Evolutionary conservation across 805 yeast species (phyloP).

Genomic region (Myxozyma monticola): DNA sequence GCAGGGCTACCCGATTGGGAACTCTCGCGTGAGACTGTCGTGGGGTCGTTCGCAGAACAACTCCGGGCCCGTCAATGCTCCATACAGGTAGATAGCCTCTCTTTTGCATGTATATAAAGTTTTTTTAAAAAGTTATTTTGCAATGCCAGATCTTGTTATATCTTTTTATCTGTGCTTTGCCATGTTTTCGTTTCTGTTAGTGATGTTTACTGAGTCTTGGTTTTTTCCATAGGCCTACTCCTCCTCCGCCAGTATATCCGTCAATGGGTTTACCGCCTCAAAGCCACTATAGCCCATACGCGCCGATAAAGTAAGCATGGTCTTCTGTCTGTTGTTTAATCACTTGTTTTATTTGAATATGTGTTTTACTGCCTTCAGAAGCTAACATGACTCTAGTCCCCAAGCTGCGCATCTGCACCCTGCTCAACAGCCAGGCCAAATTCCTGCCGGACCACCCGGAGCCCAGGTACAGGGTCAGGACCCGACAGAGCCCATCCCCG

Average conservation of each 20-base stretch:
- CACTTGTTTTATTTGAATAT: constrained; percentile 1
- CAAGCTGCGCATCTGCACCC: constrained; percentile 29
- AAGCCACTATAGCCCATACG: constrained; percentile 40
- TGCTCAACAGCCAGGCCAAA: constrained; percentile 21
- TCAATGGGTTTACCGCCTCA: constrained; percentile 39
- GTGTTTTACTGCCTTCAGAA: constrained; percentile 4
- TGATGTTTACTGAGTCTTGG: constrained; percentile 24
- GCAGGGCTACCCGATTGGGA: constrained; percentile 90
- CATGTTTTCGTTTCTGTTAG: constrained; percentile 6
- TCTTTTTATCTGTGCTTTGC: constrained; percentile 14
- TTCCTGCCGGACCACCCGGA: constrained; percentile 28
- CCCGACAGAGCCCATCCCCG: constrained; percentile 41
- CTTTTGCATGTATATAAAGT: constrained; percentile 14
- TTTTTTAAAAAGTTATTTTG: constrained; percentile 6
- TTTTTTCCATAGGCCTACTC: constrained; percentile 35
- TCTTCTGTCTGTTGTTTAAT: constrained; percentile 7
- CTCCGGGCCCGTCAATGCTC: constrained; percentile 34
- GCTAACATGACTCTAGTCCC: constrained; percentile 20
- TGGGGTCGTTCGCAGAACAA: constrained; percentile 72
- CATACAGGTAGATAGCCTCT: constrained; percentile 34
- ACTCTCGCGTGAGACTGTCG: constrained; percentile 75
- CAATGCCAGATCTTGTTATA: constrained; percentile 10
- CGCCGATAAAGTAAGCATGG: constrained; percentile 35
- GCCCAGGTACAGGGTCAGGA: constrained; percentile 33
- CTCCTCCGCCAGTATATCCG: constrained; percentile 40